Evolutionary conservation across 2,329 filamentous ascomycete species (phyloP), one percentile per base, ranked within the genome.

Genomic region (Xylaria sp.): DNA sequence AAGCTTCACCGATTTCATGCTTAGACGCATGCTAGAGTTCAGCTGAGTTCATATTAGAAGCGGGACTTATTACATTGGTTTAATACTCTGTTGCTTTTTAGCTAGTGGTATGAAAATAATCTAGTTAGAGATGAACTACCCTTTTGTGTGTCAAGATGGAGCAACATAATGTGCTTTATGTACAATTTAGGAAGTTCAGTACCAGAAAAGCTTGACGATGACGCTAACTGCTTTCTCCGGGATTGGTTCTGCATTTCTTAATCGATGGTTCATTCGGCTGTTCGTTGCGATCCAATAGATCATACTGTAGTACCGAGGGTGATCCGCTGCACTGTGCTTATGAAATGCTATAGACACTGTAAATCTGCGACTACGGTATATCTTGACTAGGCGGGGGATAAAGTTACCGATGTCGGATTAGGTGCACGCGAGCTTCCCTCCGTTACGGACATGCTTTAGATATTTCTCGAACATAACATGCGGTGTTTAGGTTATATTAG

Each of bases 351-450:
- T 13, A 17, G 28, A 28, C 5, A 51, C 48, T 51, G 48, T 51
- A 31, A 6, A 2, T 17, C 4, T 53, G 7, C 49, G 20, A n/a
- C 26, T 51, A 20, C 23, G 44, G 44, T 26, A 28, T 49, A 17
- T 51, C 48, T 51, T 53, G 44, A 20, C 44, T 48, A 11, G 9
- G 26, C 28, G 48, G 26, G 20, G 20, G 48, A 2, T 17, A 15
- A 28, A 26, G 15, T 53, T 31, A 6, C 49, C 49, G 49, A 53
- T 53, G 49, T 53, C 49, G 49, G 26, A 53, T 53, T 10, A 33
- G 33, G 33, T 33, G 10, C 31, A 33, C 7, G 31, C 6, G 9
- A 36, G 33, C 33, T 36, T 20, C n/a, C n/a, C 6, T 11, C 7
- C n/a, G n/a, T 20, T 20, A 10, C n/a, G 6, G n/a, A 20, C 17